Evolutionary conservation across 768 basidiomycete genomes (phyloP).

Genomic region (Galerina sulciceps): DNA sequence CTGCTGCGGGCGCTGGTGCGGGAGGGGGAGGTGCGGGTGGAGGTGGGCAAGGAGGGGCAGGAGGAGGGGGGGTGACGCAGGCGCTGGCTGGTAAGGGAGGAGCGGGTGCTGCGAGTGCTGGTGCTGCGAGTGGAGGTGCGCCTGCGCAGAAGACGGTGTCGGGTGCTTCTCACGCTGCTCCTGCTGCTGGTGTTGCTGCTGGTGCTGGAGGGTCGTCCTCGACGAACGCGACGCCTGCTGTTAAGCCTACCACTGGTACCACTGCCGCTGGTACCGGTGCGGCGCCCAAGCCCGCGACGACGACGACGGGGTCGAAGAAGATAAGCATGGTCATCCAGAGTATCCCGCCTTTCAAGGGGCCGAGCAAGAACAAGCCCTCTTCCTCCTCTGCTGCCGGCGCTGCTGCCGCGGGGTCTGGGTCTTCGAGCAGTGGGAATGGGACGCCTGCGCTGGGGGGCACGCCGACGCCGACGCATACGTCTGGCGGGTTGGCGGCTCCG

Average conservation of each 20-base stretch:
- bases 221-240: background rate
- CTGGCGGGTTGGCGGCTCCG: background rate
- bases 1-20: slow-evolving; percentile 26
- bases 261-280: background rate
- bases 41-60: slow-evolving; percentile 5
- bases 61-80: slow-evolving; percentile 8
- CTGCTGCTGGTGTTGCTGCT: slow-evolving; percentile 4
- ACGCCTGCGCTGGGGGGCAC: background rate
- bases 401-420: slow-evolving; percentile 22
- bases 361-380: slow-evolving; percentile 26
- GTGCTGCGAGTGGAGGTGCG: slow-evolving; percentile 17
- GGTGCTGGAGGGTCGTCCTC: background rate
- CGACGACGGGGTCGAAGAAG: slow-evolving; percentile 46
- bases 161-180: background rate
- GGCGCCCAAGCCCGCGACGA: slow-evolving; percentile 18
- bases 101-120: slow-evolving; percentile 13
- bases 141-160: slow-evolving; percentile 11
- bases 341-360: slow-evolving; percentile 90
- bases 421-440: slow-evolving; percentile 1
- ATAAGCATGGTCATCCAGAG: slow-evolving; percentile 83
- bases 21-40: no score
- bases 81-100: slow-evolving; percentile 14
- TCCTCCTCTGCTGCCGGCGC: slow-evolving; percentile 34
- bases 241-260: background rate
- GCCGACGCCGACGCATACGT: no score